These are phyloP conservation scores for Lavandula angustifolia DNA, from an alignment of 257 asterid genomes.

Conservation along the genomic window DNA sequence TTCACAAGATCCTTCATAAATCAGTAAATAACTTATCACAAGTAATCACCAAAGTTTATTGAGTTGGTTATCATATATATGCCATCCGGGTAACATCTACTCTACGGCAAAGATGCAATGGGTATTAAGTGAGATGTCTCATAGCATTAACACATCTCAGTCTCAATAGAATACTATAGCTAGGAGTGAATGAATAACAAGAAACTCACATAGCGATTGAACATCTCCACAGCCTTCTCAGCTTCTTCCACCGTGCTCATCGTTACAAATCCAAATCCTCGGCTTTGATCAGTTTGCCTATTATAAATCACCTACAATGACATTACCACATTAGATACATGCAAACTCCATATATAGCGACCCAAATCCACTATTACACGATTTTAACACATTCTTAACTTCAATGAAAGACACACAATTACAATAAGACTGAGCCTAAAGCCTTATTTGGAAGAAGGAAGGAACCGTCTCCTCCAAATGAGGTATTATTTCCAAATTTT, in stretches of 20 bases:
- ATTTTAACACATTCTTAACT: background rate
- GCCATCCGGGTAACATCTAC: background rate
- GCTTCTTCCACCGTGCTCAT: conserved; percentile 88
- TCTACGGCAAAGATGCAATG: background rate
- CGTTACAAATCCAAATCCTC: conserved; percentile 89
- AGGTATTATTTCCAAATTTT: background rate
- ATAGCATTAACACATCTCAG: conserved; percentile 3
- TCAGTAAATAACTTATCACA: background rate
- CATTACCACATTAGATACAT: conserved; percentile 18
- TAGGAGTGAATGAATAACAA: background rate
- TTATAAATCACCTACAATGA: conserved; percentile 70
- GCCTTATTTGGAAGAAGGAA: background rate
- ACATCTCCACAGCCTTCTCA: conserved; percentile 76
- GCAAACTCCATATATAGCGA: background rate
- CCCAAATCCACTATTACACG: background rate
- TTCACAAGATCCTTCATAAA: conserved; percentile 1
- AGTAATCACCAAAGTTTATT: background rate
- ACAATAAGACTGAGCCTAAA: background rate
- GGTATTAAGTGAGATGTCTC: background rate
- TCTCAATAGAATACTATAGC: background rate
- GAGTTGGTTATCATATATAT: no score
- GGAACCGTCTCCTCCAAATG: background rate
- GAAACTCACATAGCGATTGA: conserved; percentile 63
- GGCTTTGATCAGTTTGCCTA: conserved; percentile 80
- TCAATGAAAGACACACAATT: background rate